Evolutionary conservation across 768 basidiomycete genomes (phyloP).

Genomic region (Xerocomus potaroensis): DNA sequence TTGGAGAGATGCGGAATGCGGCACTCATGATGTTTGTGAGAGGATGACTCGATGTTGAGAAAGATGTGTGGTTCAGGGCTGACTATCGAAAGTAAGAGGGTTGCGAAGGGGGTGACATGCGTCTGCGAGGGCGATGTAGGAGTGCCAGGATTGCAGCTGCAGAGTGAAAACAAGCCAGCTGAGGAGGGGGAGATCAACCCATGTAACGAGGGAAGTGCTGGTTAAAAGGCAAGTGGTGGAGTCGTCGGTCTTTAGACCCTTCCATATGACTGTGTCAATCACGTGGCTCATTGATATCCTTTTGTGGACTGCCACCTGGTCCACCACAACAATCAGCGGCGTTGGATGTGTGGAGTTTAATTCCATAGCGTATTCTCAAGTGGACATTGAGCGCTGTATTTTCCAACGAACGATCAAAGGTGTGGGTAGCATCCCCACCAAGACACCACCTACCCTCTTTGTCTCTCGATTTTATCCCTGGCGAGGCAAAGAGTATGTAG

Average conservation of each 20-base stretch:
- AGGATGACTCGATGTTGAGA: not conserved
- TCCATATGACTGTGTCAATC: constrained; percentile 2
- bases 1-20: constrained; percentile 66
- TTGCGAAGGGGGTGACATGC: constrained; percentile 15
- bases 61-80: not conserved
- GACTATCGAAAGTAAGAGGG: constrained; percentile 13
- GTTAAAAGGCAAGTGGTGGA: constrained; percentile 7
- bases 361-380: no score
- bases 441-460: no score
- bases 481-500: no score
- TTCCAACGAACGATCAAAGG: no score
- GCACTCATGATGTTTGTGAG: constrained; percentile 39
- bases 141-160: constrained; percentile 16
- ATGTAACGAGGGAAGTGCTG: constrained; percentile 7
- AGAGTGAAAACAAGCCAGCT: not conserved
- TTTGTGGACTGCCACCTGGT: constrained; percentile 2
- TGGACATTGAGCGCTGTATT: no score
- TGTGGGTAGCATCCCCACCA: no score
- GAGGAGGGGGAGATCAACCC: constrained; percentile 13
- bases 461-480: no score
- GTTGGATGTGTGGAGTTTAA: not conserved
- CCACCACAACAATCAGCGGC: not conserved
- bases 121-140: constrained; percentile 18
- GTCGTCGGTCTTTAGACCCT: constrained; percentile 8
- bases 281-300: constrained; percentile 8